These are phyloP conservation scores for Starmerella sp. DNA, from an alignment of 805 yeast genomes.

Conservation along the genomic window DNA sequence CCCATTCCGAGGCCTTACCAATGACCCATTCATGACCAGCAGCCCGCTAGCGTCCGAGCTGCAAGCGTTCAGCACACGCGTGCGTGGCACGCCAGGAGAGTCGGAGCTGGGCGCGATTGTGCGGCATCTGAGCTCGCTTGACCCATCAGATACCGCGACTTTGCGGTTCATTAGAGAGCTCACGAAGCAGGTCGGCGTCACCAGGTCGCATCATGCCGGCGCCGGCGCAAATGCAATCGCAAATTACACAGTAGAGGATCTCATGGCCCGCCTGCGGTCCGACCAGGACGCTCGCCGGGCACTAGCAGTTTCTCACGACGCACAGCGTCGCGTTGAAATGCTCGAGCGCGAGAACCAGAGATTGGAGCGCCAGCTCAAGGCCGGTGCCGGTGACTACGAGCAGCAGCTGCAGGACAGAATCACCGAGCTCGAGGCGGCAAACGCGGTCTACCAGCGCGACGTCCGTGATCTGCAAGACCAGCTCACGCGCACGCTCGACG, in stretches of 20 bases:
- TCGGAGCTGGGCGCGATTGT: slow-evolving; percentile 11
- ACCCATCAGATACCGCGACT: slow-evolving; percentile 37
- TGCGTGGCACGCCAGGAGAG: slow-evolving; percentile 39
- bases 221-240: slow-evolving; percentile 33
- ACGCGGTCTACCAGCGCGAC: slow-evolving; percentile 48
- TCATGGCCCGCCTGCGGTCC: slow-evolving; percentile 62
- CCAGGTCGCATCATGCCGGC: slow-evolving; percentile 37
- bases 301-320: slow-evolving; percentile 42
- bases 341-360: slow-evolving; percentile 44
- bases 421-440: slow-evolving; percentile 48
- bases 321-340: slow-evolving; percentile 41
- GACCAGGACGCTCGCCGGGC: slow-evolving; percentile 81
- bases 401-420: slow-evolving; percentile 49
- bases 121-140: slow-evolving; percentile 46
- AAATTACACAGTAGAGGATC: slow-evolving; percentile 62
- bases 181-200: slow-evolving; percentile 37
- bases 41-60: slow-evolving; percentile 37
- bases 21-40: background rate
- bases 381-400: slow-evolving; percentile 70
- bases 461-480: slow-evolving; percentile 51
- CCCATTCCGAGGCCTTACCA: background rate
- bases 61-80: slow-evolving; percentile 44
- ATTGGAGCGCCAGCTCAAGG: slow-evolving; percentile 39
- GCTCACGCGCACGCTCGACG: slow-evolving; percentile 47
- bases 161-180: slow-evolving; percentile 55